Percentiles rank a stretch among this genome's conserved stretches.
These are phyloP conservation scores for Aquilaria sinensis DNA, from an alignment of 345 rosid genomes.

Conservation along the genomic window DNA sequence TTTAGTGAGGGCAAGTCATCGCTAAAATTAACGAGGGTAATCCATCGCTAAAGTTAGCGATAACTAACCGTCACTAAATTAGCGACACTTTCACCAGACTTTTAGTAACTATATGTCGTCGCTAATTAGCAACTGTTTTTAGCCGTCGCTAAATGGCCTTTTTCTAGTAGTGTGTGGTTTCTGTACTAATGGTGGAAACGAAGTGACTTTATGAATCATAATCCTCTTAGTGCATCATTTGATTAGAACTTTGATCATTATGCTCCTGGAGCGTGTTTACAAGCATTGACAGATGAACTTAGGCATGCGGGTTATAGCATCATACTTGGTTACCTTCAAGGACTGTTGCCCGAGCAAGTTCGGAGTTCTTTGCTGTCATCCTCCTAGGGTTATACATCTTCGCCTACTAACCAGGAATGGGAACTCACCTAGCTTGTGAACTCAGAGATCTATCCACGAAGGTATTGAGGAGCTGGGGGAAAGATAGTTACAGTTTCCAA, in stretches of 20 bases:
- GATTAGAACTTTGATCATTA: constrained; percentile 19
- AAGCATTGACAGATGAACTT: constrained; percentile 15
- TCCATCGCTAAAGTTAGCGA: too few relatives aligned
- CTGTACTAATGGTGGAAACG: constrained; percentile 32
- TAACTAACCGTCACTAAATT: too few relatives aligned
- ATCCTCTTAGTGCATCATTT: too few relatives aligned
- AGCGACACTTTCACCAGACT: too few relatives aligned
- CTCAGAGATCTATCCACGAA: constrained; percentile 31
- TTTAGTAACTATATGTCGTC: too few relatives aligned
- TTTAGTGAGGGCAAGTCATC: too few relatives aligned
- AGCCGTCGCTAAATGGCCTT: too few relatives aligned
- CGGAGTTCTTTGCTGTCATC: constrained; percentile 59
- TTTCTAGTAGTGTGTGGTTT: constrained; percentile 31
- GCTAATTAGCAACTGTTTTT: too few relatives aligned
- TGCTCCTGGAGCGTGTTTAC: constrained; percentile 71
- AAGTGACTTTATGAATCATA: constrained; percentile 22
- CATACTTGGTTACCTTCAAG: constrained; percentile 35
- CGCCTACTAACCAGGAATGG: constrained; percentile 30
- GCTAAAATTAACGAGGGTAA: too few relatives aligned
- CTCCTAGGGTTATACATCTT: constrained; percentile 29
- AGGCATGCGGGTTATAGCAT: constrained; percentile 26
- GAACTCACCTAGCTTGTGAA: constrained; percentile 29
- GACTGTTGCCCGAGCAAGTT: constrained; percentile 76
- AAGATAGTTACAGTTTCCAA: constrained; percentile 75
- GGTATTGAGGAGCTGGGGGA: constrained; percentile 46